phyloP scores from a whole-genome alignment of 257 asterid genomes.

The Galeopsis tetrahit region DNA sequence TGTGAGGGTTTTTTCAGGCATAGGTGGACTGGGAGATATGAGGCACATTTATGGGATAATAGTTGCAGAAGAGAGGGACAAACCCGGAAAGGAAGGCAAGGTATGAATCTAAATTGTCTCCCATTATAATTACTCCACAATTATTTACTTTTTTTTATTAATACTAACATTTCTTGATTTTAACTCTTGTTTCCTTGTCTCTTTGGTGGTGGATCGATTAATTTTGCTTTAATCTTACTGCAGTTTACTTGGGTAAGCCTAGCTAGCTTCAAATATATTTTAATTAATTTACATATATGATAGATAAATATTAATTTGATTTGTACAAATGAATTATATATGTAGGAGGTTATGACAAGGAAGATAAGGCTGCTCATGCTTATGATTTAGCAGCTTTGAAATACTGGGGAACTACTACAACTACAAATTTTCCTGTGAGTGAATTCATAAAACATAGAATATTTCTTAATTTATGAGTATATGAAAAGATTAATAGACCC shows the following conservation, averaged over 20 bases:
- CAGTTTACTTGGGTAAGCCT: slow-evolving; percentile 86
- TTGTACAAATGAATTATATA: background rate
- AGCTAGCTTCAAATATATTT: too few relatives aligned
- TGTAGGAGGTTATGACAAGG: slow-evolving; percentile 93
- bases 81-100: slow-evolving; percentile 97
- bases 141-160: slow-evolving; percentile 8
- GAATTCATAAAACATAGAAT: too few relatives aligned
- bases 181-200: slow-evolving; percentile 42
- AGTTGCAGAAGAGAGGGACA: slow-evolving; percentile 97
- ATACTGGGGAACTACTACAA: slow-evolving; percentile 91
- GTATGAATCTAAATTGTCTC: slow-evolving; percentile 54
- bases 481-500: too few relatives aligned
- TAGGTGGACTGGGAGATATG: slow-evolving; percentile 93
- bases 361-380: slow-evolving; percentile 91
- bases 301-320: too few relatives aligned
- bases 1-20: slow-evolving; percentile 50
- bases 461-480: slow-evolving; percentile 31
- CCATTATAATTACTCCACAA: slow-evolving; percentile 35
- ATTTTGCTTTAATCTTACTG: slow-evolving; percentile 35
- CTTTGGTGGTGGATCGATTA: background rate
- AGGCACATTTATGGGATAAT: slow-evolving; percentile 96
- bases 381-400: slow-evolving; percentile 95
- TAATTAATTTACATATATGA: too few relatives aligned
- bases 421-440: slow-evolving; percentile 88
- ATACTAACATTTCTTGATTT: slow-evolving; percentile 29